Evolutionary conservation across 352 stramenopile species (phyloP), one percentile per base, ranked within the genome.

Genomic region (Hyaloperonospora arabidopsidis): DNA sequence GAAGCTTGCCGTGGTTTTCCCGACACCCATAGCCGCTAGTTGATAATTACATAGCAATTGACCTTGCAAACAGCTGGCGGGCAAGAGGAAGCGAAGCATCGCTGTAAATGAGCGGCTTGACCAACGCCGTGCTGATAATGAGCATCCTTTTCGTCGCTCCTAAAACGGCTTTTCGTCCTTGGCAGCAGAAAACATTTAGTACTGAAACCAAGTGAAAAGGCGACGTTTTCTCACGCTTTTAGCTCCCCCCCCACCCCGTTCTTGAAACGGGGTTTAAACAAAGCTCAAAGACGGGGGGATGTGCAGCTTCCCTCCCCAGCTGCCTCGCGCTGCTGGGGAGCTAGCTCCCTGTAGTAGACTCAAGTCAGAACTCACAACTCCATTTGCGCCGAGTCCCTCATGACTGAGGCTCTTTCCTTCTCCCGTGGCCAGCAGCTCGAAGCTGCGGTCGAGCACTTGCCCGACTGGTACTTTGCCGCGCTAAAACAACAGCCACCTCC

Each of bases 381-480:
- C 57, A 62, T 68, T 63, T 29, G 46, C 51, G 13, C 52, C 53
- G 61, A 28, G 25, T 32, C 25, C 25, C 4, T 18, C 39, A 70
- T 64, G 59, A 60, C 57, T 35, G 61, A 68, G 23, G 18, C 41
- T 11, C 22, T 68, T 17, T 32, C 25, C 25, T 60, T 74, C 25
- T 84, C 76, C 8, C 76, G 79, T 36, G 76, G 76, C 43, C 66
- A 69, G 46, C 72, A 86, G 52, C 74, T 89, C 46, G 79, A 89
- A 49, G 76, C 69, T 10, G 79, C 68, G 10, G 73, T 89, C 12
- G 79, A 89, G 43, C 77, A 67, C 59, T 59, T 89, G 21, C 75
- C 79, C 1, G 62, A 72, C 23, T 86, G 74, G 74, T 86, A 83
- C 54, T 87, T 89, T 58, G 73, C 56, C 40, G 72, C 52, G 50